phyloP scores from a whole-genome alignment of 1,284 basidiomycete genomes.

The Cutaneotrichosporon cutaneum region DNA sequence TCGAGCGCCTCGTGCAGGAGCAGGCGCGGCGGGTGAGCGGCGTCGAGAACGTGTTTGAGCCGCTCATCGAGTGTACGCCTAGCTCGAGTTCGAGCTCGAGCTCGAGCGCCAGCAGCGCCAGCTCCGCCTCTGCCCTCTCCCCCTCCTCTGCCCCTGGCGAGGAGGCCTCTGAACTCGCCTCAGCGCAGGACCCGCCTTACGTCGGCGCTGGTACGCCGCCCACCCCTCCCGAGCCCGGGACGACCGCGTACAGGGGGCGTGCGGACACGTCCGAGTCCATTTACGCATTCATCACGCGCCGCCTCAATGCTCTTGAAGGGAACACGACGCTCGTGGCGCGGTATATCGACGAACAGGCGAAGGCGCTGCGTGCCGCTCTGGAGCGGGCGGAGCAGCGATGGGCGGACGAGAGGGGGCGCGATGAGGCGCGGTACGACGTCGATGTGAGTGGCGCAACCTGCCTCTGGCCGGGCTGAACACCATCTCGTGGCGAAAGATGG shows the following conservation, averaged over 20 bases:
- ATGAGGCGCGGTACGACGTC: constrained; percentile 26
- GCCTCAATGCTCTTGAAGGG: constrained; percentile 77
- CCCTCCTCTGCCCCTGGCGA: not conserved
- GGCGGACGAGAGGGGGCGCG: constrained; percentile 40
- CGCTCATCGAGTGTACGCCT: constrained; percentile 14
- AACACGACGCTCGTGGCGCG: constrained; percentile 83
- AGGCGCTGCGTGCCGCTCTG: constrained; percentile 72
- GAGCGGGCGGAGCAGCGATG: constrained; percentile 62
- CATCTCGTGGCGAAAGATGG: not conserved
- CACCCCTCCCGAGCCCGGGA: not conserved
- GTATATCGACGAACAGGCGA: constrained; percentile 88
- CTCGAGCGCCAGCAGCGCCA: not conserved
- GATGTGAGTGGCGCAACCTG: constrained; percentile 2
- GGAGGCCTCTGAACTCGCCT: not conserved
- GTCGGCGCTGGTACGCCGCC: not conserved
- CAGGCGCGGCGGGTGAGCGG: constrained; percentile 32
- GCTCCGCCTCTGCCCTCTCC: too few species aligned
- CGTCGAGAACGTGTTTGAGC: constrained; percentile 14
- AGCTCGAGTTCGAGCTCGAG: not conserved
- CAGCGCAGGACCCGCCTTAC: not conserved
- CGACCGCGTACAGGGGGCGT: constrained; percentile 15
- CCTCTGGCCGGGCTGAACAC: not conserved
- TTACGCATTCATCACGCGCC: constrained; percentile 93
- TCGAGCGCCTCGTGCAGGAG: constrained; percentile 41
- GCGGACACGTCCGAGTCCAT: constrained; percentile 81